phyloP scores from a whole-genome alignment of 2,329 filamentous ascomycete species.

The Ustulina deusta region DNA sequence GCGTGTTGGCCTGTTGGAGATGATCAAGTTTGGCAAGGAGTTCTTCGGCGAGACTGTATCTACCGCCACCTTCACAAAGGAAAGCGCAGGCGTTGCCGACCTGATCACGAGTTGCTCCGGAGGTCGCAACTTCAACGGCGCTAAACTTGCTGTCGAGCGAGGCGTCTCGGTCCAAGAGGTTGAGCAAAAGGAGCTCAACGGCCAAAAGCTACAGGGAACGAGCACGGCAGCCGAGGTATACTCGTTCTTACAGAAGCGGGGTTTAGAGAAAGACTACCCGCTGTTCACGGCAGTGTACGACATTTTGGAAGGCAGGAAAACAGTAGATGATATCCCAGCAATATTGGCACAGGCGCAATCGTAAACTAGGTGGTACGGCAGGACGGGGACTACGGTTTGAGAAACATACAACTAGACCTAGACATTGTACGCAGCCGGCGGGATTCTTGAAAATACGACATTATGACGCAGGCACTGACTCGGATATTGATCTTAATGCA shows the following conservation, averaged over 20 bases:
- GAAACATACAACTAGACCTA: slow-evolving; percentile 32
- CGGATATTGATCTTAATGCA: slow-evolving; percentile 19
- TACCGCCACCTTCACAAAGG: slow-evolving; percentile 92
- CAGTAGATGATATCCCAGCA: slow-evolving; percentile 83
- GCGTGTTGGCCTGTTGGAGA: slow-evolving; percentile 94
- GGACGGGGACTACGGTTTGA: slow-evolving; percentile 19
- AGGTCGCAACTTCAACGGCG: slow-evolving; percentile 93
- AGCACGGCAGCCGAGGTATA: slow-evolving; percentile 93
- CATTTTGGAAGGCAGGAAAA: slow-evolving; percentile 80
- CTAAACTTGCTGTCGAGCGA: slow-evolving; percentile 85
- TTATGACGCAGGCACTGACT: slow-evolving; percentile 22
- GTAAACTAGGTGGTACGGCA: slow-evolving; percentile 26
- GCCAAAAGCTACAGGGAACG: slow-evolving; percentile 97
- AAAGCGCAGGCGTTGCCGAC: slow-evolving; percentile 94
- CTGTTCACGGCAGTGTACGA: slow-evolving; percentile 90
- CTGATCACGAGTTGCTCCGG: slow-evolving; percentile 93
- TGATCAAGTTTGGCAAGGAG: slow-evolving; percentile 93
- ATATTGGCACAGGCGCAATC: slow-evolving; percentile 61
- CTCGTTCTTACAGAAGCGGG: slow-evolving; percentile 83
- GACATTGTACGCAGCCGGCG: slow-evolving; percentile 12
- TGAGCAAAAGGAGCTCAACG: slow-evolving; percentile 90
- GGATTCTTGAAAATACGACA: slow-evolving; percentile 23
- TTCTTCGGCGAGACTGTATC: slow-evolving; percentile 90
- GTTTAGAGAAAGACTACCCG: slow-evolving; percentile 85
- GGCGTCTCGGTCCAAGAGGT: slow-evolving; percentile 86